Evolutionary conservation across 331 rosid species (phyloP), one percentile per base, ranked within the genome.

Genomic region (Acacia pycnantha): DNA sequence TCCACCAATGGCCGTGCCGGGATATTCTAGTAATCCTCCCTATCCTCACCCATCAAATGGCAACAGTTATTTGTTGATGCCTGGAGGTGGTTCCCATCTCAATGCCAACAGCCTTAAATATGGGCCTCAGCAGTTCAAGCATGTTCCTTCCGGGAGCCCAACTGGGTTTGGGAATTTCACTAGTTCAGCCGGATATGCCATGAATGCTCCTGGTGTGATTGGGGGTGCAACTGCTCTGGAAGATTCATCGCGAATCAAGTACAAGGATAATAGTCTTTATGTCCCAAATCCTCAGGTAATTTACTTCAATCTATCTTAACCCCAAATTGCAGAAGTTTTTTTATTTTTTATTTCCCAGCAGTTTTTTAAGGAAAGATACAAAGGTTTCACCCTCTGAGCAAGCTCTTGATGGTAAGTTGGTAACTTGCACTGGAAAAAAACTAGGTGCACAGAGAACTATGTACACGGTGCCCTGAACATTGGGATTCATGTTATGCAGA

Each of bases 1-100:
- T 82, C 98, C 99, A 22, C 97, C 98, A 7, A 91, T 96, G 97
- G 95, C 95, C 48, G 84, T 96, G 92, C 99, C 97, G 24, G 97
- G 99, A 65, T 95, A 93, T 85, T 90, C 98, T 37, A 91, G 83
- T 82, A 93, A 82, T 73, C 84, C 97, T 86, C 91, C 97, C 21
- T 96, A 96, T 85, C 95, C 97, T 74, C 99, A 92, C 85, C 92
- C 98, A 61, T 80, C 97, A 62, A 94, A 88, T 81, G 98, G 97
- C 62, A 96, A 76, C 90, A 90, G 93, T 78, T 96, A 90, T 85
- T 9, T 96, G 88, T 82, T 96, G 89, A 94, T 96, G 97, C 97
- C 97, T 14, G 97, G 97, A 62, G 98, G 97, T 43, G 88, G 92
- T 64, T 87, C 97, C 35, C 97, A 94, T 89, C 87, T 91, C 64